Evolutionary conservation across 139 green algal genomes (phyloP).

Genomic region (Chlamydomonas sphaeroides): DNA sequence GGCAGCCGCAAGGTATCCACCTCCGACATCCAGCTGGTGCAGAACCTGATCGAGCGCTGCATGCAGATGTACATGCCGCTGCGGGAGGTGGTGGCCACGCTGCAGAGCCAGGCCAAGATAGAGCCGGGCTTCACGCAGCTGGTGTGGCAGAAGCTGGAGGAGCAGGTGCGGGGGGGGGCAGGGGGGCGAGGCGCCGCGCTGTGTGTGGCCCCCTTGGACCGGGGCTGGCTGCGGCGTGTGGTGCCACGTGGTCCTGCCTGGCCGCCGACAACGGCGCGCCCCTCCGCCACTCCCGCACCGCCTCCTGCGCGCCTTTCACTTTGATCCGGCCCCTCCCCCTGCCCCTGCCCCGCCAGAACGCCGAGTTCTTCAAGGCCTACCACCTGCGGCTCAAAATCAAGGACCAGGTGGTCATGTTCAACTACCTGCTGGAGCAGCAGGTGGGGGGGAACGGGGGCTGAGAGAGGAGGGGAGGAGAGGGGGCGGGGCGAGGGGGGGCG

Average conservation of each 20-base stretch:
- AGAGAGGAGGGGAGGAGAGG: too few relatives aligned
- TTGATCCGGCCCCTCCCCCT: too few relatives aligned
- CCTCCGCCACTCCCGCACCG: too few relatives aligned
- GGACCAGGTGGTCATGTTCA: constrained; percentile 91
- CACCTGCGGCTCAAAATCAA: constrained; percentile 88
- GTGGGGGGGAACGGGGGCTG: too few relatives aligned
- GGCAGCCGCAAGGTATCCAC: constrained; percentile 69
- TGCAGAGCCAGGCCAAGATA: constrained; percentile 59
- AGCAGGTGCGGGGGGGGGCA: constrained; percentile 56
- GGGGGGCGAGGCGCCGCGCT: too few relatives aligned
- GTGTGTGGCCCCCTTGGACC: too few relatives aligned
- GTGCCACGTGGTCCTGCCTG: too few relatives aligned
- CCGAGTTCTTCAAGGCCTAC: constrained; percentile 91
- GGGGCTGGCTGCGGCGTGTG: too few relatives aligned
- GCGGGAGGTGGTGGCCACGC: constrained; percentile 74
- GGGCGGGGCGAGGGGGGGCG: too few relatives aligned
- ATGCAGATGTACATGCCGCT: constrained; percentile 94
- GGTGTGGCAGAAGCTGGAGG: constrained; percentile 95
- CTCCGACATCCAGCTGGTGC: constrained; percentile 88
- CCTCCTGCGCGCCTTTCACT: too few relatives aligned
- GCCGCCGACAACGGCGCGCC: too few relatives aligned
- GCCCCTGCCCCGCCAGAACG: constrained; percentile 69
- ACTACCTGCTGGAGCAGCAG: constrained; percentile 92
- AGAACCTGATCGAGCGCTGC: constrained; percentile 94
- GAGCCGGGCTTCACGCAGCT: constrained; percentile 90